These are phyloP conservation scores for Lepraria neglecta DNA, from an alignment of 495 filamentous ascomycete genomes.

Conservation along the genomic window DNA sequence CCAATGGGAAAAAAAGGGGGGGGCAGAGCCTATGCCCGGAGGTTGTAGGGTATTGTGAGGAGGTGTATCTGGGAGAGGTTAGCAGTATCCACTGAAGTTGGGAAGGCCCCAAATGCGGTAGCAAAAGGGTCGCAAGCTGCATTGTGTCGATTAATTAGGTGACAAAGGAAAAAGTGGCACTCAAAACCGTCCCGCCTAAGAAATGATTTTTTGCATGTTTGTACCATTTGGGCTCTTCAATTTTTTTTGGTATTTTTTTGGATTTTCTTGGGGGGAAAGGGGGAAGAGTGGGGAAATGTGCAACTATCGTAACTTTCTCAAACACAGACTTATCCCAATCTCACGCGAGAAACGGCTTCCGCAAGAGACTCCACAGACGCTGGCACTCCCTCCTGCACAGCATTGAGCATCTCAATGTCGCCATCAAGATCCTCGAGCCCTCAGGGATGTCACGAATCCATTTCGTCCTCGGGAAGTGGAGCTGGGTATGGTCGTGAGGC, in stretches of 20 bases:
- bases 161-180: constrained; percentile 6
- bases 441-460: constrained; percentile 13
- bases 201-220: constrained; percentile 16
- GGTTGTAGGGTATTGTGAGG: neutral
- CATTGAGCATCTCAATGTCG: constrained; percentile 20
- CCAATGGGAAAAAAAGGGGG: constrained; percentile 3
- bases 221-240: constrained; percentile 18
- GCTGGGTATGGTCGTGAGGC: constrained; percentile 15
- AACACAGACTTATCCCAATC: neutral
- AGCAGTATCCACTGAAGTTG: constrained; percentile 2
- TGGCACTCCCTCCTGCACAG: neutral
- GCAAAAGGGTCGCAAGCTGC: neutral
- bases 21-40: neutral
- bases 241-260: constrained; percentile 10
- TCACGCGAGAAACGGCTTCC: neutral
- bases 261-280: neutral
- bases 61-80: neutral
- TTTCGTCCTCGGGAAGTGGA: constrained; percentile 16
- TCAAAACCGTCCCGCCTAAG: neutral
- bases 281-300: neutral
- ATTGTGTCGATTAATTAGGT: constrained; percentile 1
- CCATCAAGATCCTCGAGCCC: constrained; percentile 14
- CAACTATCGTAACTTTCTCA: neutral
- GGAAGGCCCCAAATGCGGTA: neutral
- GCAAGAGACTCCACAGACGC: neutral